Evolutionary conservation across 768 basidiomycete genomes (phyloP).

Genomic region (Tulasnella sp.): DNA sequence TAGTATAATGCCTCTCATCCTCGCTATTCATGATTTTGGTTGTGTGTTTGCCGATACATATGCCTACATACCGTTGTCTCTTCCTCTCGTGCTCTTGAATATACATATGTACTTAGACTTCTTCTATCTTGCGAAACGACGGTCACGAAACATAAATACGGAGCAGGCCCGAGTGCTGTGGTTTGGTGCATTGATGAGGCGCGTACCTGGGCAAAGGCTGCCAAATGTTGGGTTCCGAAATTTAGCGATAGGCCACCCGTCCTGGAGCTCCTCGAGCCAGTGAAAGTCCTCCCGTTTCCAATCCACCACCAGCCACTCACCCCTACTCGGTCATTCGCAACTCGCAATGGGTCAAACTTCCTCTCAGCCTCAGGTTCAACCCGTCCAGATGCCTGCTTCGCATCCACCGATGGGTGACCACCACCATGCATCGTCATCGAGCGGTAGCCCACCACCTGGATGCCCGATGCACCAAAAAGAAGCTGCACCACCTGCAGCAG

Average conservation of each 20-base stretch:
- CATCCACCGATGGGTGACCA: conserved; percentile 1
- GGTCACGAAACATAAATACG: too few species aligned
- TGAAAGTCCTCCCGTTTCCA: background rate
- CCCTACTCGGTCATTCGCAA: background rate
- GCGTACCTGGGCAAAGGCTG: background rate
- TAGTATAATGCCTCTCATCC: background rate
- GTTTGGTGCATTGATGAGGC: background rate
- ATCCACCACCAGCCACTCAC: background rate
- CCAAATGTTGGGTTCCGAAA: conserved; percentile 11
- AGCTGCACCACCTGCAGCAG: conserved; percentile 30
- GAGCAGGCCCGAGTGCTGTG: too few species aligned
- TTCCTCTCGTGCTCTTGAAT: background rate
- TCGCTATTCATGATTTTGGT: background rate
- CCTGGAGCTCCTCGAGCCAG: background rate
- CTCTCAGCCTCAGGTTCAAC: conserved; percentile 12
- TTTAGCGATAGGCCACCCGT: background rate
- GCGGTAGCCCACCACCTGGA: conserved; percentile 21
- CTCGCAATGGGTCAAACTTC: conserved; percentile 12
- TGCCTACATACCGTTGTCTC: background rate
- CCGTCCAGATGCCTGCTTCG: conserved; percentile 16
- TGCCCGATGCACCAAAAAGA: conserved; percentile 26
- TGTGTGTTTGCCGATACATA: background rate
- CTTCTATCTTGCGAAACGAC: background rate
- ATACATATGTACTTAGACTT: background rate
- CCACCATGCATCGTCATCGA: conserved; percentile 9